Evolutionary conservation across 768 basidiomycete species (phyloP).

Genomic region (Xerocomus spinulosus): DNA sequence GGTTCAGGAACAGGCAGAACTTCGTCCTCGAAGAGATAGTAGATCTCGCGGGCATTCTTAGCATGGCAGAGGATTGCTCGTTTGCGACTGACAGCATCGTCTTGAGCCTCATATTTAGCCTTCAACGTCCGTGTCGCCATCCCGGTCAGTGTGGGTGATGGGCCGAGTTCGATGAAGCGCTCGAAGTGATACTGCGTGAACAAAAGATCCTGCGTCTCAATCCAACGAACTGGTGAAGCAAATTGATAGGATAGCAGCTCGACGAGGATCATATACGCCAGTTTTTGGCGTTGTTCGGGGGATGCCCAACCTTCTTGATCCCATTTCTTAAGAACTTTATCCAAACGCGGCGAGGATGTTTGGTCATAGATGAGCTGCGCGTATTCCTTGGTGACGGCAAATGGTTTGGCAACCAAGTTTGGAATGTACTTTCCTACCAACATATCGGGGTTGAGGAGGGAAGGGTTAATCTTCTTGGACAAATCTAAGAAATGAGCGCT

Average conservation of each 20-base stretch:
- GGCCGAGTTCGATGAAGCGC: constrained; percentile 92
- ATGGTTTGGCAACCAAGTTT: constrained; percentile 88
- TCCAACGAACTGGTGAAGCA: constrained; percentile 98
- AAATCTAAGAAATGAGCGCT: constrained; percentile 52
- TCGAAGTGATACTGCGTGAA: constrained; percentile 87
- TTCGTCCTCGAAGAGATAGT: constrained; percentile 96
- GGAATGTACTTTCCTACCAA: constrained; percentile 95
- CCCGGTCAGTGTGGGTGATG: constrained; percentile 92
- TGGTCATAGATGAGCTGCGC: constrained; percentile 95
- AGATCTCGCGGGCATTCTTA: constrained; percentile 95
- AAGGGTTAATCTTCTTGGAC: constrained; percentile 95
- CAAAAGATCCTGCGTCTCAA: constrained; percentile 94
- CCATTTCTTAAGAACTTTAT: constrained; percentile 93
- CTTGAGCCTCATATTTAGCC: constrained; percentile 87
- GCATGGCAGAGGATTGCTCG: constrained; percentile 88
- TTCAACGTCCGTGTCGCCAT: constrained; percentile 90
- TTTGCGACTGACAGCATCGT: constrained; percentile 76
- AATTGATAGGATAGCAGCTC: constrained; percentile 98
- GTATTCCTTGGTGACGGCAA: constrained; percentile 79
- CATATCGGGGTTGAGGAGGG: constrained; percentile 90
- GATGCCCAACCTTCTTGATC: constrained; percentile 86
- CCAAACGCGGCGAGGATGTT: constrained; percentile 91
- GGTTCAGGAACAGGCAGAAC: constrained; percentile 28
- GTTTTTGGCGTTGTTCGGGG: constrained; percentile 78
- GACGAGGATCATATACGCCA: constrained; percentile 94